These are phyloP conservation scores for Lactarius vividus DNA, from an alignment of 768 basidiomycete genomes.

Conservation along the genomic window DNA sequence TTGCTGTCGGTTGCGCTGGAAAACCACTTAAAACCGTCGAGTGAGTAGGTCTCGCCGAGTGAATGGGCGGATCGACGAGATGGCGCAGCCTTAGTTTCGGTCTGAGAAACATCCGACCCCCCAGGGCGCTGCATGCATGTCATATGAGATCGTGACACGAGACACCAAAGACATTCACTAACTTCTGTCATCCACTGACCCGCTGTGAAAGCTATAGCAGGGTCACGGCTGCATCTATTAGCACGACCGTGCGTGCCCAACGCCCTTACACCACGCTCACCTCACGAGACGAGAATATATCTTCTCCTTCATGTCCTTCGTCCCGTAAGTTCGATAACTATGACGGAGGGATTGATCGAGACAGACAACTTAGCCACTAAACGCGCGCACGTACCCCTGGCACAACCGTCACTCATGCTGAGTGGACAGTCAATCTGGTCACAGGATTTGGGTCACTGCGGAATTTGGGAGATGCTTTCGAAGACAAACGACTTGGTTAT, in stretches of 20 bases:
- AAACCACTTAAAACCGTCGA: conserved; percentile 82
- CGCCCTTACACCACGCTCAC: conserved; percentile 34
- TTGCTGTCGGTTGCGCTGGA: conserved; percentile 79
- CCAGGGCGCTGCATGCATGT: conserved; percentile 56
- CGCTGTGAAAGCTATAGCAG: conserved; percentile 59
- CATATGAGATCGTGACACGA: background rate
- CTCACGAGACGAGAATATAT: conserved; percentile 60
- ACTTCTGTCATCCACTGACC: conserved; percentile 89
- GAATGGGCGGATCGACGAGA: conserved; percentile 34
- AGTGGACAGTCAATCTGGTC: conserved; percentile 67
- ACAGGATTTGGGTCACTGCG: background rate
- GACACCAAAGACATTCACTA: conserved; percentile 21
- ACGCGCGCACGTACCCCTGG: conserved; percentile 43
- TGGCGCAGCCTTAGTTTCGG: conserved; percentile 59
- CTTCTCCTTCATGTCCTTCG: conserved; percentile 54
- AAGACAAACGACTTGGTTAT: conserved; percentile 55
- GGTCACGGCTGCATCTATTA: conserved; percentile 49
- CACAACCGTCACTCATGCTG: conserved; percentile 78
- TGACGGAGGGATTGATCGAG: background rate
- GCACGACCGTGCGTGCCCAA: background rate
- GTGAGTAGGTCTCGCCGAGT: conserved; percentile 51
- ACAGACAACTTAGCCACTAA: too few relatives aligned
- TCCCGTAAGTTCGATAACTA: conserved; percentile 67
- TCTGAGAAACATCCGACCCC: conserved; percentile 72
- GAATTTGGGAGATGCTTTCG: background rate